phyloP scores from a whole-genome alignment of 2,329 filamentous ascomycete genomes.

The Penicillium verrucosum region DNA sequence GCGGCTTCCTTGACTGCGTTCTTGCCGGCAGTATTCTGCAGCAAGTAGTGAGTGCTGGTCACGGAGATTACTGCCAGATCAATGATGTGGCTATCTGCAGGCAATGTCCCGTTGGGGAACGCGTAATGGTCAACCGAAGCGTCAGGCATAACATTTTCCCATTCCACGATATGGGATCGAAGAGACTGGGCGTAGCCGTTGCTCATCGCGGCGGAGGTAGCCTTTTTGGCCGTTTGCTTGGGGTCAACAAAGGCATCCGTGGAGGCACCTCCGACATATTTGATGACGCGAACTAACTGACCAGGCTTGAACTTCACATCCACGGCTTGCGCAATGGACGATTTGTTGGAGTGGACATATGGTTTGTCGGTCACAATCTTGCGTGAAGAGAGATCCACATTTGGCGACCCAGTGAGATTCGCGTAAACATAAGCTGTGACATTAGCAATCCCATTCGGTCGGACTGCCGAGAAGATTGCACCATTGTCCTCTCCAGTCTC shows the following conservation, averaged over 20 bases:
- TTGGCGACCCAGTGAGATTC: conserved; percentile 39
- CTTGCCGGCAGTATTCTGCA: conserved; percentile 51
- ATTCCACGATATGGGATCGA: conserved; percentile 58
- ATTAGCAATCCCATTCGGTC: conserved; percentile 59
- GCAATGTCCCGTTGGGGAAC: conserved; percentile 57
- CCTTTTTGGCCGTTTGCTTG: conserved; percentile 52
- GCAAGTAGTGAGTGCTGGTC: conserved; percentile 47
- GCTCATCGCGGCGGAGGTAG: conserved; percentile 50
- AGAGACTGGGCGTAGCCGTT: conserved; percentile 57
- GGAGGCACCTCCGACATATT: conserved; percentile 67
- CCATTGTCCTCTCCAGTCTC: conserved; percentile 55
- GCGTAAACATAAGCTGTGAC: conserved; percentile 61
- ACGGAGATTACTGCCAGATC: conserved; percentile 51
- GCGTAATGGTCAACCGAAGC: conserved; percentile 63
- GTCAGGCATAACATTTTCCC: conserved; percentile 59
- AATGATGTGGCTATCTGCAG: conserved; percentile 54
- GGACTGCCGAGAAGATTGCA: conserved; percentile 63
- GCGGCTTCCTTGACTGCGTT: conserved; percentile 53
- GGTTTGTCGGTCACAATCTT: conserved; percentile 45
- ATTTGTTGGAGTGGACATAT: conserved; percentile 56
- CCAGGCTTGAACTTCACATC: conserved; percentile 53
- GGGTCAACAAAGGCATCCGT: conserved; percentile 64
- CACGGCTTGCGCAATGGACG: conserved; percentile 63
- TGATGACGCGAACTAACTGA: conserved; percentile 56
- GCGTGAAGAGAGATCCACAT: conserved; percentile 44